A percentile compares a stretch with the other conserved stretches of the same genome.
phyloP scores from a whole-genome alignment of 2,329 filamentous ascomycete species.

The Aphanocladium album region DNA sequence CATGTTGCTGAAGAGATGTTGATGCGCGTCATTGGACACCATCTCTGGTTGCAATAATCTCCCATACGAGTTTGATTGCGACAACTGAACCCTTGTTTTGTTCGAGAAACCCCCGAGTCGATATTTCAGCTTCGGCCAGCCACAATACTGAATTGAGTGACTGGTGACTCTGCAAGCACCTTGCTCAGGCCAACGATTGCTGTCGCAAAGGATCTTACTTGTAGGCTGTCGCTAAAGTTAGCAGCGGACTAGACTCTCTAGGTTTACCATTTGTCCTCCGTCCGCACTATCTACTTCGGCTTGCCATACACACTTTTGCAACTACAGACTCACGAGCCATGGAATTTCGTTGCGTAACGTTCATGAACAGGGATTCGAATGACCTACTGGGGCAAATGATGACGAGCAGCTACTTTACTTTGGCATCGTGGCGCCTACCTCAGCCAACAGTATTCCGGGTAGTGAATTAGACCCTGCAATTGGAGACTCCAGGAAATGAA shows the following conservation, averaged over 20 bases:
- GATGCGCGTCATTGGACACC: conserved; percentile 7
- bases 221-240: neutral
- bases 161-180: neutral
- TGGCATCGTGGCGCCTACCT: neutral
- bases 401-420: conserved; percentile 9
- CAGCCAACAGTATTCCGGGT: neutral
- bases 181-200: conserved; percentile 3
- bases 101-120: neutral
- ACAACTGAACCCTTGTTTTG: neutral
- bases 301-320: neutral
- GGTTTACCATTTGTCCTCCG: neutral
- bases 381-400: neutral
- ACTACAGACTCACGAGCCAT: neutral
- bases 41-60: neutral
- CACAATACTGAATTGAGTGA: too few species aligned
- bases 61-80: conserved; percentile 2
- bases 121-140: neutral
- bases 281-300: neutral
- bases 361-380: neutral
- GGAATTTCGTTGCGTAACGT: neutral
- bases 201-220: neutral
- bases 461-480: neutral
- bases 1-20: neutral
- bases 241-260: neutral
- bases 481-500: conserved; percentile 10